These are phyloP conservation scores for Epichloe festucae DNA, from an alignment of 2,329 filamentous ascomycete genomes.

Conservation along the genomic window DNA sequence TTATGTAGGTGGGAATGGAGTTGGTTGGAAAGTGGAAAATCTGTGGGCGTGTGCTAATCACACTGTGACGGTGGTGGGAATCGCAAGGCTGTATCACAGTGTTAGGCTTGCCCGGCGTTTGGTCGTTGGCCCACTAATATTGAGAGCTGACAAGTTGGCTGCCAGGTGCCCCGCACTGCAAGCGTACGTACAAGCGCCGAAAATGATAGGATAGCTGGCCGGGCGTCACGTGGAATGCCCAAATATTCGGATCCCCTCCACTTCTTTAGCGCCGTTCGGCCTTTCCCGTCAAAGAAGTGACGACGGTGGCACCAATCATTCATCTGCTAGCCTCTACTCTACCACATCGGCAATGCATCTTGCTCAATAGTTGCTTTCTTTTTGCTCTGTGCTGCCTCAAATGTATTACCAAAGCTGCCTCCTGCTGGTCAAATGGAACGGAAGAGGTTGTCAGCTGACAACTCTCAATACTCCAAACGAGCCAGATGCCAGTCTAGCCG, in stretches of 20 bases:
- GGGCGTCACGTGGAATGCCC: neutral
- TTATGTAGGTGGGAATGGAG: slow-evolving; percentile 4
- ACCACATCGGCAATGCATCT: neutral
- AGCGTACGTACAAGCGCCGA: neutral
- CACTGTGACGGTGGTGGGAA: neutral
- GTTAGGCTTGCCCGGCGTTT: neutral
- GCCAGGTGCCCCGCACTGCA: slow-evolving; percentile 1
- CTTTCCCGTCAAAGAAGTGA: neutral
- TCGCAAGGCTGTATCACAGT: neutral
- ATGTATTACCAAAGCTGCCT: neutral
- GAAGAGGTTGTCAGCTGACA: slow-evolving; percentile 1
- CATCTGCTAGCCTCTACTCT: neutral
- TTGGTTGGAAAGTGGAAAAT: neutral
- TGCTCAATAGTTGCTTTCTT: neutral
- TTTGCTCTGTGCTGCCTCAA: neutral
- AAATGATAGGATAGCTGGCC: neutral
- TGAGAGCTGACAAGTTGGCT: neutral
- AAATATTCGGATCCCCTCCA: neutral
- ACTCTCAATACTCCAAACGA: slow-evolving; percentile 1
- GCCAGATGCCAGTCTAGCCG: slow-evolving; percentile 2
- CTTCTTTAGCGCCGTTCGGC: neutral
- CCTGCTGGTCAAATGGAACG: slow-evolving; percentile 4
- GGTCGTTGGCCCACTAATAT: neutral
- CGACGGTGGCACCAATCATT: neutral
- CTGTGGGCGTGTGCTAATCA: neutral